These are phyloP conservation scores for Penicillium atrosanguineum DNA, from an alignment of 495 filamentous ascomycete genomes.

Conservation along the genomic window DNA sequence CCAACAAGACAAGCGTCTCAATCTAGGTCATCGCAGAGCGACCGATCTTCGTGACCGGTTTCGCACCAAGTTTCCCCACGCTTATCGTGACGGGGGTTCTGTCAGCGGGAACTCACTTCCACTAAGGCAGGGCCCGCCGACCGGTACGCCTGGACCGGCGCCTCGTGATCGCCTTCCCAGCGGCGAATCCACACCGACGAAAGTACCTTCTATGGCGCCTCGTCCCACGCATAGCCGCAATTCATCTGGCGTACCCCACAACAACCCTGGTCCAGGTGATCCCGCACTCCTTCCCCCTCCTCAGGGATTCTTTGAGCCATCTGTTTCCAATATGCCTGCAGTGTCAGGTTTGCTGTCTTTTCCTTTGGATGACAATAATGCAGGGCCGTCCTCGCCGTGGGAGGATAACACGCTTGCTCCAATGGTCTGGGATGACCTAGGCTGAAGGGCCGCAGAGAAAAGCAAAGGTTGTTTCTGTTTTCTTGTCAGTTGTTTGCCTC, in stretches of 20 bases:
- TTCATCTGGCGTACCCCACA: conserved; percentile 11
- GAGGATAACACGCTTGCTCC: conserved; percentile 45
- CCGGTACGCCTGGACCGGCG: conserved; percentile 8
- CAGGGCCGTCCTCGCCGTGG: conserved; percentile 29
- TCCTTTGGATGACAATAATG: conserved; percentile 32
- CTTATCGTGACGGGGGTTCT: conserved; percentile 57
- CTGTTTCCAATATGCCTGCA: conserved; percentile 11
- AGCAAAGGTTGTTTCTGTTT: not conserved
- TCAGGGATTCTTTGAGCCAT: conserved; percentile 25
- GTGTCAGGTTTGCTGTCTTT: conserved; percentile 27
- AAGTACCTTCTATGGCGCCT: conserved; percentile 1
- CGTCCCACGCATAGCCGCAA: conserved; percentile 14
- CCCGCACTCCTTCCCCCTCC: conserved; percentile 34
- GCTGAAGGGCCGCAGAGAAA: conserved; percentile 10
- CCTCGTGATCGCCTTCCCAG: conserved; percentile 6
- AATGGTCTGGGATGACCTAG: conserved; percentile 44
- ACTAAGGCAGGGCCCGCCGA: not conserved
- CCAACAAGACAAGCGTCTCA: conserved; percentile 64
- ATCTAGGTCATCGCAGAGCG: conserved; percentile 63
- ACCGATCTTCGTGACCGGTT: conserved; percentile 83
- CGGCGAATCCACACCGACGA: conserved; percentile 16
- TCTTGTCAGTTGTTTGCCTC: not conserved
- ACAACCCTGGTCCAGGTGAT: conserved; percentile 23
- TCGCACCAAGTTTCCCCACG: conserved; percentile 73
- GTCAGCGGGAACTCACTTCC: conserved; percentile 32